These are phyloP conservation scores for Aspergillus intermedius DNA, from an alignment of 2,329 filamentous ascomycete genomes.

Conservation along the genomic window DNA sequence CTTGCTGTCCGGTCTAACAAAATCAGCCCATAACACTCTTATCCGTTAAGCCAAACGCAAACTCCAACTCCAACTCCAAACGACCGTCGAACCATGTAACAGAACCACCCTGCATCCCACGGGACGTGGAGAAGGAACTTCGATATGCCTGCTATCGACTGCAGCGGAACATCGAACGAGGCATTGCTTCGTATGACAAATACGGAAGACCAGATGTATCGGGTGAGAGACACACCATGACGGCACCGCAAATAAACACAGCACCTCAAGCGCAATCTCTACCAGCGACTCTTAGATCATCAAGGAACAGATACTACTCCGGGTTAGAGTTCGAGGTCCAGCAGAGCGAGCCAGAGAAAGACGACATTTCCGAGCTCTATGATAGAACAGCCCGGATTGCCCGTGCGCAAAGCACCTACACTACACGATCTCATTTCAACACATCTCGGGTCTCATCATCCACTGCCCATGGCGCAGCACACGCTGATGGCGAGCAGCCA, in stretches of 20 bases:
- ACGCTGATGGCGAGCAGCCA: background rate
- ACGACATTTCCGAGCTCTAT: background rate
- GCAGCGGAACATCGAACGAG: conserved; percentile 21
- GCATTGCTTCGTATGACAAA: background rate
- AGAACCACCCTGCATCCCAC: conserved; percentile 26
- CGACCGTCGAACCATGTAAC: conserved; percentile 27
- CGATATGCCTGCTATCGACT: conserved; percentile 30
- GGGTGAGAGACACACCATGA: conserved; percentile 8
- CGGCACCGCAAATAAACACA: too few species aligned
- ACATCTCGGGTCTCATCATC: background rate
- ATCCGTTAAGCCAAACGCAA: too few species aligned
- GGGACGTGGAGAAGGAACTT: conserved; percentile 29
- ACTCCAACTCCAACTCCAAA: background rate
- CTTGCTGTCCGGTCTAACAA: background rate
- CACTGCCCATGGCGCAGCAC: background rate
- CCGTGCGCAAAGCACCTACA: background rate
- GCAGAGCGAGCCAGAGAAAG: background rate
- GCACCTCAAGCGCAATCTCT: background rate
- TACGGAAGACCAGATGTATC: background rate
- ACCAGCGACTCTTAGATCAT: background rate
- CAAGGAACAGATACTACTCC: background rate
- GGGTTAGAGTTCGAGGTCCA: conserved; percentile 2
- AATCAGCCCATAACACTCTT: too few species aligned
- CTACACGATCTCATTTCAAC: background rate
- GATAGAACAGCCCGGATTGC: background rate